Base-by-base conservation (phyloP, 129 eudicot genomes). In the Solidago caesia region DNA sequence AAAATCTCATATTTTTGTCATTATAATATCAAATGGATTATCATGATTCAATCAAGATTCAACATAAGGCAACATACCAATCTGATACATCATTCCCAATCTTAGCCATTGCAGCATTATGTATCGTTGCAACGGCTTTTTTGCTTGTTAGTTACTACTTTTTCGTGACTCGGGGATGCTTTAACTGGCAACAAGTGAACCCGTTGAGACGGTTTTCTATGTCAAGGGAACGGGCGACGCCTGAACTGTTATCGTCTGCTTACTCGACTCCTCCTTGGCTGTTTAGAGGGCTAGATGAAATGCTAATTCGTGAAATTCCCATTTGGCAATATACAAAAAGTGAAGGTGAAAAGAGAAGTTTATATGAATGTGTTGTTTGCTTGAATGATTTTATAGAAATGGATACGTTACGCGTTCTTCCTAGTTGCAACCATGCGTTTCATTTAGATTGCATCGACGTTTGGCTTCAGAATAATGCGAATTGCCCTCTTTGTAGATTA, bases 361-460 rank as follows among this genome's bases (percentile, higher is more conserved):
- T 84, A 58, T 76, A 70, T 7, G 87, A 86, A 67, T 93, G 98
- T 76, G 92, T 91, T 5, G 98, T 93, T 27, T 93, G 98, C 52
- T 84, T 93, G 64, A 93, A 76, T 55, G 96, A 90, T 76, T 93
- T 93, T 73, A 85, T 88, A 77, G 97, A 88, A 29, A 69, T 75
- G 49, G 98, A 93, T 42, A 77, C 85, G 26, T 47, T 93, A 5
- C 83, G 92, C 69, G 70, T 93, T 39, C 89, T 93, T 11, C 98
- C 98, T 0, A 82, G 86, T 29, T 89, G 98, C 64, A 83, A 79
- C 72, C 98, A 93, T 49, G 94, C 77, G 9, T 93, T 93, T 78
- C 98, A 93, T 58, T 74, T 90, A 33, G 98, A 93, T 65, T 93
- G 98, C 81, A 90, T 93, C 65, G 98, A 93, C 64, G 78, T 93